Evolutionary conservation across 768 basidiomycete species (phyloP).

Genomic region (Thelephora aurantiotincta): DNA sequence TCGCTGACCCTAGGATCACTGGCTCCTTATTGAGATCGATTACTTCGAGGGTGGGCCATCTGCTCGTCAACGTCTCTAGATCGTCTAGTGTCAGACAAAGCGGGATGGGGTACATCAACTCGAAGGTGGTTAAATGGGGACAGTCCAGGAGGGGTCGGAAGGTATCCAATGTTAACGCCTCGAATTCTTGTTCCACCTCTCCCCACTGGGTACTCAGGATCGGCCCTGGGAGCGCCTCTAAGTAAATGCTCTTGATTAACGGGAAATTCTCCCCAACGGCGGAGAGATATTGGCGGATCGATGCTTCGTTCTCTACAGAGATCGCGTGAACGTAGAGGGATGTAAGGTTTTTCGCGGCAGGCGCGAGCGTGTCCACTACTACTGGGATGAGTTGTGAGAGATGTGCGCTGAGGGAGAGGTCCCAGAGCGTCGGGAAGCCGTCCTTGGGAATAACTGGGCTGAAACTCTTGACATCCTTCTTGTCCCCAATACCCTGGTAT

Average conservation of each 20-base stretch:
- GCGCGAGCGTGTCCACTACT: slow-evolving; percentile 29
- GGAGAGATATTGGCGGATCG: slow-evolving; percentile 28
- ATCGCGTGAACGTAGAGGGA: slow-evolving; percentile 39
- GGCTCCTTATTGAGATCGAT: slow-evolving; percentile 15
- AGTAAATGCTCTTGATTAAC: slow-evolving; percentile 27
- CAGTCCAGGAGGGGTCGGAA: slow-evolving; percentile 23
- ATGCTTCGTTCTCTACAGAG: slow-evolving; percentile 25
- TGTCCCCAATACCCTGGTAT: slow-evolving; percentile 32
- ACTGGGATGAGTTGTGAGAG: slow-evolving; percentile 32
- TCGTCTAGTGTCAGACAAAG: slow-evolving; percentile 14
- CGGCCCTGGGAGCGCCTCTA: slow-evolving; percentile 18
- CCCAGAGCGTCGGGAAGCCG: slow-evolving; percentile 38
- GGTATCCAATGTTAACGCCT: slow-evolving; percentile 21
- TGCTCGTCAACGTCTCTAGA: slow-evolving; percentile 16
- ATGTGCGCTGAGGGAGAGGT: slow-evolving; percentile 33
- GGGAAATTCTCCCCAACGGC: slow-evolving; percentile 33
- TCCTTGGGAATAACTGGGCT: slow-evolving; percentile 28
- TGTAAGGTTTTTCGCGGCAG: slow-evolving; percentile 25
- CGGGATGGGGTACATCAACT: slow-evolving; percentile 13
- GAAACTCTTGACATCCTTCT: slow-evolving; percentile 29
- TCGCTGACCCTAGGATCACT: slow-evolving; percentile 5
- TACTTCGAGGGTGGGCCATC: slow-evolving; percentile 14
- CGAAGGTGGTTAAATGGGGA: slow-evolving; percentile 20
- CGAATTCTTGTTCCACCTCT: slow-evolving; percentile 7
- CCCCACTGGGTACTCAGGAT: slow-evolving; percentile 5